Base-by-base conservation (phyloP, 2,329 filamentous ascomycete genomes). In the Epichloe typhina region DNA sequence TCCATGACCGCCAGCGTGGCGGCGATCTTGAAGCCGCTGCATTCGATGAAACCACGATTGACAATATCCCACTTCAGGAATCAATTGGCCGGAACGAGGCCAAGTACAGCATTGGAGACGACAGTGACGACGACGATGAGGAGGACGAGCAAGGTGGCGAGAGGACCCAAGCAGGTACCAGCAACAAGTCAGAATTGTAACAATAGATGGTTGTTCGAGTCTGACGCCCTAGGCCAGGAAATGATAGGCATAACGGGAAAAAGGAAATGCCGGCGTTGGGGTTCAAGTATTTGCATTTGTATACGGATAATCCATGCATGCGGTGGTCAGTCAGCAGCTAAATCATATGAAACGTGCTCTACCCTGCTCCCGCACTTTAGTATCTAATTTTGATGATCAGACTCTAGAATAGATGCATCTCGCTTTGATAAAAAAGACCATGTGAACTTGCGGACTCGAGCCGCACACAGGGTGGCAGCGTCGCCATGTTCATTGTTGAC, bases 41-140 rank as follows among this genome's bases (percentile, higher is more conserved):
- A 57, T 84, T 84, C 58, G 80, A 83, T 56, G 82, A 84, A 68
- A 79, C 72, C 55, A 79, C 82, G 62, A 64, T 84, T 42, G 80
- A 83, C 53, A 78, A 82, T 54, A 64, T 84, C 39, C 76, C 80
- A 55, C 66, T 73, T 35, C 63, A 68, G 38, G 74, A 73, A 21
- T 75, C 77, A 1, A 68, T 21, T 4, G 50, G 64, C 17, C 64
- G 62, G 26, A 57, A 66, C 42, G 64, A 70, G 42, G 69, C 72
- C 51, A 71, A 71, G 55, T 84, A 84, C 61, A 75, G 72, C 51
- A 66, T 82, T 8, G 80, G 77, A 17, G 76, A 70, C 17, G 77
- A 72, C 48, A 80, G 76, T 57, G 77, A 80, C 49, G 77, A 76
- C 45, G 63, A 68, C 9, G 63, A 64, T 49, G 61, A 60, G 41